Evolutionary conservation across 2,329 filamentous ascomycete species (phyloP), one percentile per base, ranked within the genome.

Genomic region (Huntiella abstrusa): DNA sequence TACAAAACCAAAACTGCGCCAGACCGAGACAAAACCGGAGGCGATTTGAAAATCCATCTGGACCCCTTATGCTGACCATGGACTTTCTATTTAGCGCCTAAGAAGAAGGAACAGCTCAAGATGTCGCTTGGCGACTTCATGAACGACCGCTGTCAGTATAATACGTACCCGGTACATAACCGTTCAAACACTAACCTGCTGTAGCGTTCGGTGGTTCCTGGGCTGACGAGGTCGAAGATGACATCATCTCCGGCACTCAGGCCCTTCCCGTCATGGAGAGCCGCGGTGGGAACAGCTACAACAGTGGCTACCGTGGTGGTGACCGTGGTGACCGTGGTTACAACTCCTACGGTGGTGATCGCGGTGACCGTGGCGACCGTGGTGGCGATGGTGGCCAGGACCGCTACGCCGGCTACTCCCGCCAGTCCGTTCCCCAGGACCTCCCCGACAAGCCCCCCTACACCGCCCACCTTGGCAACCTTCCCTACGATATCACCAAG

Each of bases 171-270:
- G 7, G 22, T 28, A 28, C 8, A 35, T 15, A 12, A 22, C n/a
- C 13, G 6, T 10, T 34, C 12, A 15, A 33, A 33, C 34, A 38
- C 41, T 44, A 48, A 48, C 41, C 16, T 16, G 6, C 11, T 12
- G n/a, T 16, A 69, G 67, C 64, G 53, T 69, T 67, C 54, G 71
- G 68, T 55, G 86, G 88, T 60, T 96, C 91, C 56, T 98, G 91
- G 91, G 91, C 91, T 58, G 92, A 98, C 67, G 91, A 98, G 63
- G 94, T 98, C 68, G 91, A 98, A 65, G 86, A 94, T 59, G 73
- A 83, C 54, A 75, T 77, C 63, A 69, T 35, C 7, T 38, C 19
- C 17, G 39, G 42, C 41, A 75, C 71, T 49, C 72, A 76, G 59
- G 65, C 70, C 52, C 64, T 76, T 19, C 72, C 72, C 45, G 52